Evolutionary conservation across 1,284 basidiomycete species (phyloP), one percentile per base, ranked within the genome.

Genomic region (Cutaneotrichosporon cutaneum): DNA sequence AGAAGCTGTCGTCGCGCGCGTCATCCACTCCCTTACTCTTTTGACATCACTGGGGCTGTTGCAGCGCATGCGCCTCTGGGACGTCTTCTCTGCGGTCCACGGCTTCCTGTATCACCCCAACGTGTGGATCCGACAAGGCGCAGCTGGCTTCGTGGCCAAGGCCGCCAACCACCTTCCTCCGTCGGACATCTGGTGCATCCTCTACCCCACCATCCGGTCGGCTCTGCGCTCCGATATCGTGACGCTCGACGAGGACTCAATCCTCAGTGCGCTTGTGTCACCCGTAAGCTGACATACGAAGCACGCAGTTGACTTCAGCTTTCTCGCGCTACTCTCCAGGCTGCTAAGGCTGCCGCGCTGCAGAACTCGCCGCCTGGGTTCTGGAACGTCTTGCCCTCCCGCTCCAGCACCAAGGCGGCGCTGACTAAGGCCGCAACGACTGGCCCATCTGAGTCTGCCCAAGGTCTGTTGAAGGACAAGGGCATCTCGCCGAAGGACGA

Each of bases 71-170:
- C 85, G 89, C n/a, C 87, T 96, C 50, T 94, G 94, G 91, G 93
- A 98, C 66, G 82, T 97, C 36, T 90, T 96, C 84, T 90, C 87
- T 58, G 86, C 88, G 0, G 88, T 90, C 0, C 81, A 92, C 9
- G 90, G 92, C 0, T 94, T 98, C 73, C 80, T 99, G 44, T 95
- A 92, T 70, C 96, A 99, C 77, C 95, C 96, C 0, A 95, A 97
- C 77, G 80, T 87, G n/a, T 98, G 95, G 94, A 90, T 99, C 71
- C 83, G 92, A 62, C 92, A 97, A 83, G 90, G 93, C 89, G 59
- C 93, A 4, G 88, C 88, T 7, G 88, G 90, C 0, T 91, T 97
- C 73, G 88, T 99, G 52, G 87, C 92, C 0, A 87, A 90, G 1
- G 87, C 90, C 8, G 88, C 90, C 1, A 86, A 87, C 52, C 87